Evolutionary conservation across 1,139 yeast species (phyloP).

Genomic region (Zygoascus meyerae): DNA sequence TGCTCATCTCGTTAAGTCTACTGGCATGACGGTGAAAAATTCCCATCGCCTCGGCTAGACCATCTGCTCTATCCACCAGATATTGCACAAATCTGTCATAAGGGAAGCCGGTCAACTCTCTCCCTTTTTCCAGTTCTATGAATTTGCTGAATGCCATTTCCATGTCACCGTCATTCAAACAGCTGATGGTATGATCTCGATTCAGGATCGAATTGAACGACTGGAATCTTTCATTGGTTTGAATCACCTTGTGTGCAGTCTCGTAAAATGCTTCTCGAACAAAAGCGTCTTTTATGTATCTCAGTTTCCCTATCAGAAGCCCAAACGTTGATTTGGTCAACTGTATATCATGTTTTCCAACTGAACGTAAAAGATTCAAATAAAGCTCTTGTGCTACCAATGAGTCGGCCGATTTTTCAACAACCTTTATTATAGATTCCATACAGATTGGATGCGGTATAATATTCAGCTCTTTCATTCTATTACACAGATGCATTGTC

Average conservation of each 20-base stretch:
- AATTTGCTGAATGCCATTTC: constrained; percentile 1
- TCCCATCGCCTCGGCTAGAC: constrained; percentile 1
- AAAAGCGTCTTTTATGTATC: constrained; percentile 8
- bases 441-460: constrained; percentile 14
- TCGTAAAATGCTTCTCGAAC: constrained; percentile 1
- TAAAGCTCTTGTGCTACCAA: constrained; percentile 8
- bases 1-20: not conserved
- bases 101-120: not conserved
- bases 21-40: not conserved
- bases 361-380: constrained; percentile 13
- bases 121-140: not conserved
- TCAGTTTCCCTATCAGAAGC: constrained; percentile 10
- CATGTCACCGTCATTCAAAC: constrained; percentile 10
- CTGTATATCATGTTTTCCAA: not conserved
- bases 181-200: constrained; percentile 5
- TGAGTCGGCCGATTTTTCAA: constrained; percentile 11
- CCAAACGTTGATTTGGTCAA: constrained; percentile 8
- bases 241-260: not conserved
- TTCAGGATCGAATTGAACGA: not conserved
- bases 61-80: not conserved
- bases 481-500: constrained; percentile 15
- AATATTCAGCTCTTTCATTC: constrained; percentile 13
- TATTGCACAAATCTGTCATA: not conserved
- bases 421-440: constrained; percentile 9
- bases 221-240: not conserved